phyloP scores from a whole-genome alignment of 805 yeast genomes.

The Sungouiozyma intestinalis region DNA sequence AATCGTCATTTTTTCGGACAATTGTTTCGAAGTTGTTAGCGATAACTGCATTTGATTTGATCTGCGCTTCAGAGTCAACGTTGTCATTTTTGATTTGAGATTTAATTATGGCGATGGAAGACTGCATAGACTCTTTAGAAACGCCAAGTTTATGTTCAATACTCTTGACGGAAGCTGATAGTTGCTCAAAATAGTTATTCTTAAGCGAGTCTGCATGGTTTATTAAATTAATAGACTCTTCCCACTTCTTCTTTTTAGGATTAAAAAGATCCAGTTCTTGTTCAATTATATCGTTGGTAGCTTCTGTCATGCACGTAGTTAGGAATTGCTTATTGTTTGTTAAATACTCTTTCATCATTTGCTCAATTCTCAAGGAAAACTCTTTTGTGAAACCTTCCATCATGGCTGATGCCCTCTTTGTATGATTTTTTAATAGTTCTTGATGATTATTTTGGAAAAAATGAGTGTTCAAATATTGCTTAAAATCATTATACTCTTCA shows the following conservation, averaged over 20 bases:
- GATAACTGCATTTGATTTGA: slow-evolving; percentile 7
- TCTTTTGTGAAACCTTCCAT: slow-evolving; percentile 17
- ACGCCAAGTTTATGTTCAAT: slow-evolving; percentile 14
- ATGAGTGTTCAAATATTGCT: slow-evolving; percentile 21
- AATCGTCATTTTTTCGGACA: slow-evolving; percentile 8
- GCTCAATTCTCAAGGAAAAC: slow-evolving; percentile 13
- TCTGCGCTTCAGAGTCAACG: slow-evolving; percentile 3
- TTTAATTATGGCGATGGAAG: slow-evolving; percentile 13
- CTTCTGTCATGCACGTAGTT: slow-evolving; percentile 18
- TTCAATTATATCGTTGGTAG: slow-evolving; percentile 22
- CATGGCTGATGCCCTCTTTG: slow-evolving; percentile 16
- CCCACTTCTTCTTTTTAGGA: slow-evolving; percentile 24
- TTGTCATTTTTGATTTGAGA: slow-evolving; percentile 10
- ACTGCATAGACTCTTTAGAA: slow-evolving; percentile 10
- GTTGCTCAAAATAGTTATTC: slow-evolving; percentile 14
- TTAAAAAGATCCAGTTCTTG: slow-evolving; percentile 22
- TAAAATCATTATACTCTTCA: slow-evolving; percentile 25
- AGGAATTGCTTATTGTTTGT: slow-evolving; percentile 17
- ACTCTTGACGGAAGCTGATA: slow-evolving; percentile 10
- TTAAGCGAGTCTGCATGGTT: slow-evolving; percentile 27
- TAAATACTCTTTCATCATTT: slow-evolving; percentile 16
- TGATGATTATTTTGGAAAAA: slow-evolving; percentile 23
- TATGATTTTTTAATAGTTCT: slow-evolving; percentile 17
- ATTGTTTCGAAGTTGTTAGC: slow-evolving; percentile 14
- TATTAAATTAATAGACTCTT: slow-evolving; percentile 22